These are phyloP conservation scores for Heterobasidion annosum DNA, from an alignment of 1,284 basidiomycete genomes.

Conservation along the genomic window DNA sequence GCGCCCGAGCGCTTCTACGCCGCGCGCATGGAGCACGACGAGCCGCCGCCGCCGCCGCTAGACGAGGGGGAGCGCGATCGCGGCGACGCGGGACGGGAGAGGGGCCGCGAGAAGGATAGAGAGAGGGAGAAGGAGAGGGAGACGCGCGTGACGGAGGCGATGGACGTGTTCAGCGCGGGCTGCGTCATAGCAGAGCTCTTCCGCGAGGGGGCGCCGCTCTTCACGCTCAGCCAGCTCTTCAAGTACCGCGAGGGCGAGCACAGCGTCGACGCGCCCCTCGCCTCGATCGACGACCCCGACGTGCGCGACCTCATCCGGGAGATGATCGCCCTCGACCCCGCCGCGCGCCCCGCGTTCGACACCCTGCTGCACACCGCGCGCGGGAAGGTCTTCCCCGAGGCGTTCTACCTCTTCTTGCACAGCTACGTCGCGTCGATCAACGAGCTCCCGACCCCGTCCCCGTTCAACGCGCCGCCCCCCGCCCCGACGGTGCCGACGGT, in stretches of 20 bases:
- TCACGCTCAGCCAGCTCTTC: conserved; percentile 93
- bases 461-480: conserved; percentile 30
- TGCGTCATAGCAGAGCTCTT: conserved; percentile 97
- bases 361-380: conserved; percentile 73
- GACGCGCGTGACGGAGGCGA: conserved; percentile 84
- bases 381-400: conserved; percentile 80
- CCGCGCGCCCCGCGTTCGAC: conserved; percentile 76
- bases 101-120: background rate
- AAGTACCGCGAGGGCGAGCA: conserved; percentile 88
- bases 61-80: conserved; percentile 17
- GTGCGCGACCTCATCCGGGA: conserved; percentile 79
- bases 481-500: conserved; percentile 15
- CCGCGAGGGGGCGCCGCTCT: conserved; percentile 89
- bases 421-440: conserved; percentile 81
- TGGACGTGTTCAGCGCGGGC: conserved; percentile 97
- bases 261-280: conserved; percentile 67
- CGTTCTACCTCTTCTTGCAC: conserved; percentile 91
- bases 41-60: too few species aligned
- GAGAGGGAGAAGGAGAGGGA: conserved; percentile 41
- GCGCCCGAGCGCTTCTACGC: conserved; percentile 96
- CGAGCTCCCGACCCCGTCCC: conserved; percentile 44
- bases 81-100: conserved; percentile 2
- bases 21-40: conserved; percentile 51
- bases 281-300: conserved; percentile 72
- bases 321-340: conserved; percentile 84